Conservation (phyloP, 768 basidiomycete species). For the Boletus tomentosulus region DNA sequence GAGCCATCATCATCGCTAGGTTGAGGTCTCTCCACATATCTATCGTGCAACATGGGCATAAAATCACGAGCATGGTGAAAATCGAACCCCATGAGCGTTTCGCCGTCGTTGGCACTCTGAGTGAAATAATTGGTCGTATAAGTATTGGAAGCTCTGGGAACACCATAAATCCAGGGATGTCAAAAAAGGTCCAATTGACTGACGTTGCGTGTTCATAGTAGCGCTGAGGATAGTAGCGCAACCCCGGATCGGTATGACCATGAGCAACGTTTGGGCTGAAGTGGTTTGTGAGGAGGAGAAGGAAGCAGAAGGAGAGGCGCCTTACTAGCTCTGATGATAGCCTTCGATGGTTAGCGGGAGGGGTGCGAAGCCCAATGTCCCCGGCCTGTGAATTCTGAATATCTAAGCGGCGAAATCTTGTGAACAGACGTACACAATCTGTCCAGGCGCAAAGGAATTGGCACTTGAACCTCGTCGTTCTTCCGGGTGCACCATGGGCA, state of each 20-base stretch:
- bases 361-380: neutral
- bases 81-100: constrained; percentile 11
- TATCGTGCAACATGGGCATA: constrained; percentile 10
- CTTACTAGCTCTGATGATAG: constrained; percentile 17
- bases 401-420: neutral
- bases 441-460: neutral
- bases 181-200: constrained; percentile 1
- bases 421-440: constrained; percentile 11
- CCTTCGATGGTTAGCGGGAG: neutral
- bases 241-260: neutral
- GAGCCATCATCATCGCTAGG: neutral
- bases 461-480: constrained; percentile 5
- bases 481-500: neutral
- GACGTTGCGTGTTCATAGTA: constrained; percentile 13
- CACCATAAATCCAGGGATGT: constrained; percentile 1
- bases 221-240: constrained; percentile 1
- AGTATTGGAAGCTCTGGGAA: neutral
- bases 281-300: neutral
- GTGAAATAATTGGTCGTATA: constrained; percentile 6
- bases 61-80: constrained; percentile 5
- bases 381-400: constrained; percentile 5
- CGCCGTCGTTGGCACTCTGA: neutral
- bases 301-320: neutral
- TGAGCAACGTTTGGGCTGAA: constrained; percentile 9
- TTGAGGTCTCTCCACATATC: constrained; percentile 8